Percentiles rank a stretch among this genome's conserved stretches.
Evolutionary conservation across 2,329 filamentous ascomycete genomes (phyloP).

Genomic region (Zymoseptoria pseudotritici): DNA sequence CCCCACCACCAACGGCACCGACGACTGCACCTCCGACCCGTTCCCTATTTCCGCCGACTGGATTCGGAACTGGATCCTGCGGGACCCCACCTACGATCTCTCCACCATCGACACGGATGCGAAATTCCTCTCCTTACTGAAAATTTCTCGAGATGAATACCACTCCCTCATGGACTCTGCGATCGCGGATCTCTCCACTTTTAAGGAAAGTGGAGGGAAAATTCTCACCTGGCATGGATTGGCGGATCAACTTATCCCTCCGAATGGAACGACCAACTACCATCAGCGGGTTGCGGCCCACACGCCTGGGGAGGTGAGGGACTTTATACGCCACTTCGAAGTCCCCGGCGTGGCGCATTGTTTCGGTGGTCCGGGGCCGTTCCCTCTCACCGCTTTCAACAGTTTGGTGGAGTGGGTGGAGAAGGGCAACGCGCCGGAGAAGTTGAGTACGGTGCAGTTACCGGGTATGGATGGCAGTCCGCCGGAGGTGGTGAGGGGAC

Average conservation of each 20-base stretch:
- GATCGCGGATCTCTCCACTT: conserved; percentile 31
- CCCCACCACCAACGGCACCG: conserved; percentile 11
- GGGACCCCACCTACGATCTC: conserved; percentile 21
- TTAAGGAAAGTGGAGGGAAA: conserved; percentile 32
- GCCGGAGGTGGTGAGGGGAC: background rate
- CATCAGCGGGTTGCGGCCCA: conserved; percentile 24
- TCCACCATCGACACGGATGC: conserved; percentile 10
- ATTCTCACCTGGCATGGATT: conserved; percentile 31
- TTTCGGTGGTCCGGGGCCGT: conserved; percentile 23
- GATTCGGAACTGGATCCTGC: conserved; percentile 29
- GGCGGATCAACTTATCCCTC: conserved; percentile 31
- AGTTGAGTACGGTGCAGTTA: conserved; percentile 2
- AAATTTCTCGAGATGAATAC: conserved; percentile 19
- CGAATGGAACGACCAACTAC: conserved; percentile 31
- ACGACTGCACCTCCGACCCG: conserved; percentile 19
- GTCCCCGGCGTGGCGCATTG: conserved; percentile 34
- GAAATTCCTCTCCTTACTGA: conserved; percentile 12
- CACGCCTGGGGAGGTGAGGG: conserved; percentile 11
- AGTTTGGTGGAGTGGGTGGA: conserved; percentile 24
- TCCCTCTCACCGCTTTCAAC: conserved; percentile 13
- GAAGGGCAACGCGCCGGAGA: conserved; percentile 17
- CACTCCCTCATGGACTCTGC: conserved; percentile 29
- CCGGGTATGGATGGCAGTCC: background rate
- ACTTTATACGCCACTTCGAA: conserved; percentile 32
- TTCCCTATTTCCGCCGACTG: conserved; percentile 29